phyloP scores from a whole-genome alignment of 2,329 filamentous ascomycete species.

The Fonsecaea nubica region DNA sequence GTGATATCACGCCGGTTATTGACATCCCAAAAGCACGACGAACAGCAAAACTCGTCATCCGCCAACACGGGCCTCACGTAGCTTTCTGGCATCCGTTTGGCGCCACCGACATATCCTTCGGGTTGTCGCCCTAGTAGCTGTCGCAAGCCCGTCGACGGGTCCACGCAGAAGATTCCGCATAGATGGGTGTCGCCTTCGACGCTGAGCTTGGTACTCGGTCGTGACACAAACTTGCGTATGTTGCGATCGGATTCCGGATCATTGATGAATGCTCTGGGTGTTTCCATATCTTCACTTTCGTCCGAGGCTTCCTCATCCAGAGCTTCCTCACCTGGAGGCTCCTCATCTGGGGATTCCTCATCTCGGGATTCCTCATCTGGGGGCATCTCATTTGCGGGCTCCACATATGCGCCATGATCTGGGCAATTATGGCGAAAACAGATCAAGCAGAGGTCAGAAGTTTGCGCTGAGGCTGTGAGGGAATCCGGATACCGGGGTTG shows the following conservation, averaged over 20 bases:
- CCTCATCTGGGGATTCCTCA: no score
- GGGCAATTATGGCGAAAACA: constrained; percentile 40
- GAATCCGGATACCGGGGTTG: constrained; percentile 23
- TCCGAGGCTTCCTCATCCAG: background rate
- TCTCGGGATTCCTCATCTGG: no score
- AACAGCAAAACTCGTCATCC: constrained; percentile 32
- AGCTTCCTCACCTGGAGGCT: no score
- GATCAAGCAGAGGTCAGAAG: constrained; percentile 33
- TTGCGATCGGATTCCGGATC: constrained; percentile 38
- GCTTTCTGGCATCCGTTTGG: constrained; percentile 5
- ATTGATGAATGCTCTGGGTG: constrained; percentile 35
- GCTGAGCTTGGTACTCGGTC: constrained; percentile 6
- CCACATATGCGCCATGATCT: constrained; percentile 38
- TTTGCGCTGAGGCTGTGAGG: background rate
- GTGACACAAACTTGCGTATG: constrained; percentile 28
- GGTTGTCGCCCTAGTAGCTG: constrained; percentile 24
- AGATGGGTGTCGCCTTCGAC: constrained; percentile 24
- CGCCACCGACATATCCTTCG: constrained; percentile 20
- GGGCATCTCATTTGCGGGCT: constrained; percentile 19
- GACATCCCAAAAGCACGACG: constrained; percentile 36
- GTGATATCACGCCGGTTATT: constrained; percentile 26
- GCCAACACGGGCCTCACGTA: constrained; percentile 16
- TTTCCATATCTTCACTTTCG: constrained; percentile 22
- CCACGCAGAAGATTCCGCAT: constrained; percentile 40
- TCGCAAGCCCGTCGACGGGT: constrained; percentile 22